Percentiles rank a stretch among this genome's conserved stretches.
These are phyloP conservation scores for Cichorium intybus DNA, from an alignment of 140 eudicot genomes.

Conservation along the genomic window DNA sequence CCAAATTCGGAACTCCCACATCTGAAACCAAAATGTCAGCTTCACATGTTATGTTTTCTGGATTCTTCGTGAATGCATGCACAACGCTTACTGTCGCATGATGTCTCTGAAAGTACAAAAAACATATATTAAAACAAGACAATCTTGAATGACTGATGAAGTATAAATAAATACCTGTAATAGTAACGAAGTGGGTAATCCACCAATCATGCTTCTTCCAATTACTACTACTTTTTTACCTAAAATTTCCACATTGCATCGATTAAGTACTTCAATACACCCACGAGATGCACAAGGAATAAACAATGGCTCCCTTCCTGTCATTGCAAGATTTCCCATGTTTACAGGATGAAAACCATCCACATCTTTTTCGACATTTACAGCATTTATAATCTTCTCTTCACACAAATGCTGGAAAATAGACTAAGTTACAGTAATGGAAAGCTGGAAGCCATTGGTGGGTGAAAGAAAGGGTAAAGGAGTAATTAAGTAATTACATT, in stretches of 20 bases:
- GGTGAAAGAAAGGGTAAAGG: background rate
- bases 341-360: conserved; percentile 55
- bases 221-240: conserved; percentile 48
- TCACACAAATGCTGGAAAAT: conserved; percentile 44
- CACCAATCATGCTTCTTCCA: conserved; percentile 55
- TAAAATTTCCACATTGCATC: conserved; percentile 34
- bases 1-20: conserved; percentile 51
- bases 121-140: background rate
- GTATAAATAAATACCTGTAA: conserved; percentile 39
- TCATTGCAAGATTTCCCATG: conserved; percentile 55
- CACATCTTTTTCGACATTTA: conserved; percentile 47
- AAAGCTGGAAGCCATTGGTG: background rate
- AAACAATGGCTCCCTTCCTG: conserved; percentile 49
- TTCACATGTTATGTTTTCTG: conserved; percentile 39
- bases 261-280: conserved; percentile 46
- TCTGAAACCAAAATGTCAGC: conserved; percentile 61
- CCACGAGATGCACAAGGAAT: conserved; percentile 54
- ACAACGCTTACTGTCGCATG: conserved; percentile 48
- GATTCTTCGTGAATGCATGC: conserved; percentile 46
- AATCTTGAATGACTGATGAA: background rate
- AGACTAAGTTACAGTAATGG: background rate
- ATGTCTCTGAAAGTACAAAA: conserved; percentile 40
- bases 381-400: conserved; percentile 39
- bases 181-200: conserved; percentile 56
- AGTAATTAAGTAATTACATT: conserved; percentile 25